A percentile compares a stretch with the other conserved stretches of the same genome.
phyloP scores from a whole-genome alignment of 2,329 filamentous ascomycete species.

The Aureobasidium zeae region DNA sequence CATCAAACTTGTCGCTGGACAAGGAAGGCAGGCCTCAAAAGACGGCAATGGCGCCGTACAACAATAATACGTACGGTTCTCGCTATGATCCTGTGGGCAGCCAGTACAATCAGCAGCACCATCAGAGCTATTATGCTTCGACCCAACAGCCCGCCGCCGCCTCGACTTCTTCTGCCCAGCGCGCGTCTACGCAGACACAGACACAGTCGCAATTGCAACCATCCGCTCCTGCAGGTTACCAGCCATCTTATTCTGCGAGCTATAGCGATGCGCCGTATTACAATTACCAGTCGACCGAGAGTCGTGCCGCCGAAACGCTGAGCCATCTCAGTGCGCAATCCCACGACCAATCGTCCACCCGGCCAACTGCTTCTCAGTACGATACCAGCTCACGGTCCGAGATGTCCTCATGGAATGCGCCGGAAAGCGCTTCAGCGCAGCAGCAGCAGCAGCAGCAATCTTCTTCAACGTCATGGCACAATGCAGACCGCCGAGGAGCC shows the following conservation, averaged over 20 bases:
- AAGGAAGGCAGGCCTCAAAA: too few species aligned
- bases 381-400: neutral
- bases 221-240: constrained; percentile 4
- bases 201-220: constrained; percentile 14
- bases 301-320: constrained; percentile 18
- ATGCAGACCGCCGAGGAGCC: neutral
- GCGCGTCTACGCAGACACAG: constrained; percentile 6
- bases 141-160: constrained; percentile 9
- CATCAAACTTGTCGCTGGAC: too few species aligned
- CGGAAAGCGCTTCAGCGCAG: neutral
- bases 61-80: constrained; percentile 21
- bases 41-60: constrained; percentile 25
- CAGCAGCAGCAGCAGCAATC: constrained; percentile 1
- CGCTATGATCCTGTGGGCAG: constrained; percentile 28
- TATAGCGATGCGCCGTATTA: constrained; percentile 1
- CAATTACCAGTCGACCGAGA: constrained; percentile 14
- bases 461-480: constrained; percentile 3
- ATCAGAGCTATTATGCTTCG: constrained; percentile 6
- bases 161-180: neutral
- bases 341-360: neutral
- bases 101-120: constrained; percentile 21
- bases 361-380: neutral
- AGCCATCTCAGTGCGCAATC: constrained; percentile 17
- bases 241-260: constrained; percentile 1
- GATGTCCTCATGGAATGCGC: constrained; percentile 5